Conservation (phyloP, 2,329 filamentous ascomycete genomes). For the Scytalidium lignicola region DNA sequence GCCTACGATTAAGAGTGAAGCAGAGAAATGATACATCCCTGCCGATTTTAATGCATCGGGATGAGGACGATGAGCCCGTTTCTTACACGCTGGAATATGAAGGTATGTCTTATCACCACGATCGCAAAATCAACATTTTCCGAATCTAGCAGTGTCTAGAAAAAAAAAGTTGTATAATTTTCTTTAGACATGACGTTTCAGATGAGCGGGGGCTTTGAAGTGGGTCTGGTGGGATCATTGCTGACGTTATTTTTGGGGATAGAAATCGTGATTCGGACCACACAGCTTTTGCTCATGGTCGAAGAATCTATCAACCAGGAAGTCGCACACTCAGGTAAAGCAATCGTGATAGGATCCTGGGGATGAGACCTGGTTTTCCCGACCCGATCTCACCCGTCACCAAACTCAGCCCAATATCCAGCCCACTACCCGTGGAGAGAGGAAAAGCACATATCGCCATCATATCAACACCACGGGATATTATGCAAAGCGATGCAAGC, state of each 20-base stretch:
- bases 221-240: not conserved
- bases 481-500: not conserved
- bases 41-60: slow-evolving; percentile 42
- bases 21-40: slow-evolving; percentile 40
- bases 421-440: no score
- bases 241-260: slow-evolving; percentile 1
- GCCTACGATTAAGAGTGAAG: slow-evolving; percentile 61
- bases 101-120: no score
- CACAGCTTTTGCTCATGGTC: slow-evolving; percentile 56
- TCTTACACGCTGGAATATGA: slow-evolving; percentile 68
- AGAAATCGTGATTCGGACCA: slow-evolving; percentile 65
- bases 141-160: no score
- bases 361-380: not conserved
- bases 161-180: no score
- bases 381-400: not conserved
- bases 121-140: no score
- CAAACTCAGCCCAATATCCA: not conserved
- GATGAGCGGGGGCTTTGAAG: no score
- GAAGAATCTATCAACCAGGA: slow-evolving; percentile 62
- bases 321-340: slow-evolving; percentile 55
- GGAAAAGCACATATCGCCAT: not conserved
- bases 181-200: no score
- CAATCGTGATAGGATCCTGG: slow-evolving; percentile 56
- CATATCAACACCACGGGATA: not conserved
- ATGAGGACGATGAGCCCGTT: slow-evolving; percentile 60